These are phyloP conservation scores for Brassica cretica DNA, from an alignment of 345 rosid genomes.

Conservation along the genomic window DNA sequence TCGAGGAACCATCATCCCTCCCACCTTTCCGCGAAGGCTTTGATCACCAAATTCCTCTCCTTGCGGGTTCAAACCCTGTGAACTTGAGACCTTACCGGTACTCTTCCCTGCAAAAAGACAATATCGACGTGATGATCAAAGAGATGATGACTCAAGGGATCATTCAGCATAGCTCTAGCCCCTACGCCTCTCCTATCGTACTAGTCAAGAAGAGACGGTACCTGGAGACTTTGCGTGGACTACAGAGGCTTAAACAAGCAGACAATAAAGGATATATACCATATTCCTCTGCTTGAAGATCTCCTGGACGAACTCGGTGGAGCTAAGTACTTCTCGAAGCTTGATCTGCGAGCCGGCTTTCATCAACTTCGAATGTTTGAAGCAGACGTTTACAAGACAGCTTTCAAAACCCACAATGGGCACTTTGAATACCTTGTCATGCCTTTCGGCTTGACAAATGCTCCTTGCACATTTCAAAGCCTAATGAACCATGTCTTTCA, in stretches of 20 bases:
- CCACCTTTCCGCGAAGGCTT: neutral
- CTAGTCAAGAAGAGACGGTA: too few species aligned
- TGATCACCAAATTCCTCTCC: neutral
- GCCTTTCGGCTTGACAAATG: neutral
- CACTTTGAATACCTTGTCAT: neutral
- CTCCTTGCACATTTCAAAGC: neutral
- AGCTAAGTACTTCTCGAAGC: neutral
- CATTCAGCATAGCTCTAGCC: neutral
- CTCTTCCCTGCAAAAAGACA: neutral
- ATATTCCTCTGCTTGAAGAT: neutral
- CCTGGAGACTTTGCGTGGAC: too few species aligned
- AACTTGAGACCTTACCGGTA: neutral
- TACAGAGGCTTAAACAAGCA: too few species aligned
- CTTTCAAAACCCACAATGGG: neutral
- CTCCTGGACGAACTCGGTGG: neutral
- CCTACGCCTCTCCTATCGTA: too few species aligned
- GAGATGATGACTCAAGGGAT: neutral
- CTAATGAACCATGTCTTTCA: neutral
- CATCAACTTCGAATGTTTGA: neutral
- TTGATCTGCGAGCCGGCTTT: neutral
- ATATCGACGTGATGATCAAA: neutral
- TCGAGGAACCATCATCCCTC: neutral
- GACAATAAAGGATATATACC: too few species aligned
- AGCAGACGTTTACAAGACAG: neutral
- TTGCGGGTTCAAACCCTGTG: neutral